A percentile compares a stretch with the other conserved stretches of the same genome.
Conservation (phyloP, 257 asterid genomes). For the Striga asiatica region DNA sequence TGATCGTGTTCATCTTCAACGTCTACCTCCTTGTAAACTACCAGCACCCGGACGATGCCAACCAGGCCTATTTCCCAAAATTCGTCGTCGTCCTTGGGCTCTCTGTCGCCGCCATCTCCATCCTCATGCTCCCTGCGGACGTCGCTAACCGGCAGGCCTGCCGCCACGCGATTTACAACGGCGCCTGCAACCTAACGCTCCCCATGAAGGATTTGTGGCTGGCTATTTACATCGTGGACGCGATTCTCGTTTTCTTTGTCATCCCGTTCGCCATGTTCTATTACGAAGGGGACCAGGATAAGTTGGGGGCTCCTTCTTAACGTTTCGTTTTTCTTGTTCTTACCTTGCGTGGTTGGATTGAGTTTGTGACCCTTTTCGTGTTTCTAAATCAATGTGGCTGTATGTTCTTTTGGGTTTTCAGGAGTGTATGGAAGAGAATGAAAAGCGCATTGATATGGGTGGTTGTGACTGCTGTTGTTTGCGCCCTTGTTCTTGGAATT, state of each 20-base stretch:
- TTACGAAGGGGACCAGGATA: slow-evolving; percentile 97
- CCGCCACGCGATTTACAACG: slow-evolving; percentile 83
- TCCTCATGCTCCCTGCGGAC: slow-evolving; percentile 94
- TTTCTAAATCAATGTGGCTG: slow-evolving; percentile 1
- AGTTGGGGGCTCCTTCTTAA: slow-evolving; percentile 28
- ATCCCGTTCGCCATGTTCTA: slow-evolving; percentile 97
- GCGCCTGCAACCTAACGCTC: slow-evolving; percentile 86
- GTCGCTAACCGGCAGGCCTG: slow-evolving; percentile 97
- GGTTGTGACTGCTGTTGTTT: slow-evolving; percentile 64
- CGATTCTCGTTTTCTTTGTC: slow-evolving; percentile 76
- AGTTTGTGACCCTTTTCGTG: background rate
- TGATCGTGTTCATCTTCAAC: slow-evolving; percentile 73
- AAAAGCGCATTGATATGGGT: slow-evolving; percentile 89
- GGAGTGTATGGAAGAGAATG: slow-evolving; percentile 82
- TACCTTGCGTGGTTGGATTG: background rate
- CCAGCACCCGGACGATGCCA: slow-evolving; percentile 95
- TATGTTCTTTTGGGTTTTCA: slow-evolving; percentile 22
- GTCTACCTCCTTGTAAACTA: slow-evolving; percentile 79
- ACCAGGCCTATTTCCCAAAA: slow-evolving; percentile 97
- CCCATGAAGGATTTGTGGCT: slow-evolving; percentile 99
- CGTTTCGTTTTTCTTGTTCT: background rate
- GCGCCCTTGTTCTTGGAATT: slow-evolving; percentile 78
- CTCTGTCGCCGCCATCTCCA: slow-evolving; percentile 89
- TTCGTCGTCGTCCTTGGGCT: slow-evolving; percentile 93
- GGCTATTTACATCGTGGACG: slow-evolving; percentile 72